Evolutionary conservation across 768 basidiomycete genomes (phyloP).

Genomic region (Rubroboletus satanas): DNA sequence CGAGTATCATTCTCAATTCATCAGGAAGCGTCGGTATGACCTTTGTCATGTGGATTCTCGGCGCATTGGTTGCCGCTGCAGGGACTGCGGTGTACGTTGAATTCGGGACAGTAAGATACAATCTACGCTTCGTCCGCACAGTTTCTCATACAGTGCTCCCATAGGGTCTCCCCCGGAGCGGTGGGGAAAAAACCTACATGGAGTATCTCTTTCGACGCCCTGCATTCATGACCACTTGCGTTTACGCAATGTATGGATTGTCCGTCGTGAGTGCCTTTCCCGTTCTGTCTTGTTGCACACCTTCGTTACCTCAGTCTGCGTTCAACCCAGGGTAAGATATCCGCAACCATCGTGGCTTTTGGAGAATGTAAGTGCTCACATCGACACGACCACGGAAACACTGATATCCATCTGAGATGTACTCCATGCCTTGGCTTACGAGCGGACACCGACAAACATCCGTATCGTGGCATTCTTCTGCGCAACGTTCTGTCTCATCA

Average conservation of each 20-base stretch:
- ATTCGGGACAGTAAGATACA: conserved; percentile 56
- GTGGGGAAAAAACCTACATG: conserved; percentile 75
- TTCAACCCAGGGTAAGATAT: conserved; percentile 46
- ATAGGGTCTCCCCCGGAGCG: conserved; percentile 65
- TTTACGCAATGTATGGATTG: conserved; percentile 54
- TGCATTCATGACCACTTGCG: conserved; percentile 56
- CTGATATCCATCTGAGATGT: conserved; percentile 42
- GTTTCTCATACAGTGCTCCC: neutral
- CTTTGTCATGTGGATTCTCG: conserved; percentile 67
- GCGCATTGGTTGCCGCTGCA: conserved; percentile 57
- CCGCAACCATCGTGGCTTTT: conserved; percentile 61
- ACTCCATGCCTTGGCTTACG: conserved; percentile 48
- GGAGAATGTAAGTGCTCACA: conserved; percentile 55
- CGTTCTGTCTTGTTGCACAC: neutral
- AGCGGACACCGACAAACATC: conserved; percentile 43
- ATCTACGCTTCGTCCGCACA: neutral
- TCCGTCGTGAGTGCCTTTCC: conserved; percentile 45
- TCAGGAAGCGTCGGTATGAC: conserved; percentile 70
- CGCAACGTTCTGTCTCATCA: conserved; percentile 51
- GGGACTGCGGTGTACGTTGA: conserved; percentile 75
- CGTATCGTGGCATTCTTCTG: conserved; percentile 53
- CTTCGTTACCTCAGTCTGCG: neutral
- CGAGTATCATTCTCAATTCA: conserved; percentile 60
- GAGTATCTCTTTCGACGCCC: conserved; percentile 67
- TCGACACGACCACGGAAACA: neutral